phyloP scores from a whole-genome alignment of 768 basidiomycete genomes.

The Tylopilus balloui region DNA sequence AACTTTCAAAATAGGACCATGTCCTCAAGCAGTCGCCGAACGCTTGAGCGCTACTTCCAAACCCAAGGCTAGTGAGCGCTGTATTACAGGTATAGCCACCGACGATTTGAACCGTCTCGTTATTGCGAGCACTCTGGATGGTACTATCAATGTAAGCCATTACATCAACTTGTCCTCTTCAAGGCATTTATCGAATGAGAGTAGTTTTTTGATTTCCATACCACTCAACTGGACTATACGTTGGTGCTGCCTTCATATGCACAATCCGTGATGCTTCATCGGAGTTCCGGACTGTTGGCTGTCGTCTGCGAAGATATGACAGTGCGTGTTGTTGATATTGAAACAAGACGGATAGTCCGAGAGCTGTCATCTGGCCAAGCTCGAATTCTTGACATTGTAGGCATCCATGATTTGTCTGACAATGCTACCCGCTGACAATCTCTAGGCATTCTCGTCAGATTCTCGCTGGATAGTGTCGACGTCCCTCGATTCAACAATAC shows the following conservation, averaged over 20 bases:
- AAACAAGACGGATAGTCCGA: conserved; percentile 82
- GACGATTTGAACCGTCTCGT: conserved; percentile 81
- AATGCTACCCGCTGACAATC: conserved; percentile 2
- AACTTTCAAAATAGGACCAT: conserved; percentile 63
- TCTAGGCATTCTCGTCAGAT: conserved; percentile 89
- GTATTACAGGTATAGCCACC: conserved; percentile 77
- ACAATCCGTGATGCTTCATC: conserved; percentile 70
- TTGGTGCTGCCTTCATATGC: conserved; percentile 64
- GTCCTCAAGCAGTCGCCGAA: conserved; percentile 50
- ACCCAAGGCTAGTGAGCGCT: conserved; percentile 42
- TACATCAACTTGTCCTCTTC: neutral
- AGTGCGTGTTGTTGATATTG: conserved; percentile 86
- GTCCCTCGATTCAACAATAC: conserved; percentile 86
- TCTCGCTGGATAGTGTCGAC: conserved; percentile 89
- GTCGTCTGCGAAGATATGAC: conserved; percentile 81
- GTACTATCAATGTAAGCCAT: conserved; percentile 75
- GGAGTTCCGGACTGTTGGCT: conserved; percentile 81
- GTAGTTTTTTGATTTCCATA: conserved; percentile 97
- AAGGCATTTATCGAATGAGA: neutral
- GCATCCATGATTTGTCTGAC: conserved; percentile 22
- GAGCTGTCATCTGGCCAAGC: conserved; percentile 74
- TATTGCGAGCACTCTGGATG: conserved; percentile 84
- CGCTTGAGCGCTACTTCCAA: conserved; percentile 40
- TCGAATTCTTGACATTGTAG: conserved; percentile 83
- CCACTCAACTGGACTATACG: conserved; percentile 66